Evolutionary conservation across 179 eudicot genomes (phyloP), one percentile per base, ranked within the genome.

Genomic region (Beta macrorhiza): DNA sequence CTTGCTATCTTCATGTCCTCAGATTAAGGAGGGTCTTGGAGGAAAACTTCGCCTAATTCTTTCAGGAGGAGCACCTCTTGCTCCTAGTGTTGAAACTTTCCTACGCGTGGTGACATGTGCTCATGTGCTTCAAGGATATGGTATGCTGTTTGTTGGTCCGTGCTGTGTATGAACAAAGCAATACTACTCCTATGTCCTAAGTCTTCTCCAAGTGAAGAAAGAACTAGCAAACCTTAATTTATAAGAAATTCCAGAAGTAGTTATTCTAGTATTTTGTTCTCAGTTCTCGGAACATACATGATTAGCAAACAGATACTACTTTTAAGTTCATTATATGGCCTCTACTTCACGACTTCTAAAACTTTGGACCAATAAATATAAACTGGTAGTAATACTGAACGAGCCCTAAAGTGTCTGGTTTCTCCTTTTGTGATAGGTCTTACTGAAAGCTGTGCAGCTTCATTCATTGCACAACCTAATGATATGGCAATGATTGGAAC

Each of bases 11-110:
- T 76, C 57, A 55, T 84, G 78, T 51, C 78, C 20, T 72, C 80
- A 96, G 99, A 85, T 96, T 61, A 96, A 91, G 78, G 97, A 96
- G 84, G 93, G 97, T 62, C 86, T 96, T 67, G 99, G 98, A 78
- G 99, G 99, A 72, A 92, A 90, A 19, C 63, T 96, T 65, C 96
- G 97, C 1, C 90, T 96, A 67, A 92, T 96, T 80, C 89, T 96
- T 47, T 96, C 98, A 20, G 99, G 98, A 71, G 98, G 97, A 61
- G 99, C 99, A 45, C 99, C 98, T 79, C 94, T 96, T 70, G 90
- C 99, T 76, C 85, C 94, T 59, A 68, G 77, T 64, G 89, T 96
- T 19, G 99, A 96, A 83, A 91, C 96, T 12, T 96, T 84, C 80
- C 83, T 96, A 22, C 89, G 99, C 14, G 98, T 96, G 11, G 96